Evolutionary conservation across 2,329 filamentous ascomycete genomes (phyloP).

Genomic region (Fusarium sulawesiense): DNA sequence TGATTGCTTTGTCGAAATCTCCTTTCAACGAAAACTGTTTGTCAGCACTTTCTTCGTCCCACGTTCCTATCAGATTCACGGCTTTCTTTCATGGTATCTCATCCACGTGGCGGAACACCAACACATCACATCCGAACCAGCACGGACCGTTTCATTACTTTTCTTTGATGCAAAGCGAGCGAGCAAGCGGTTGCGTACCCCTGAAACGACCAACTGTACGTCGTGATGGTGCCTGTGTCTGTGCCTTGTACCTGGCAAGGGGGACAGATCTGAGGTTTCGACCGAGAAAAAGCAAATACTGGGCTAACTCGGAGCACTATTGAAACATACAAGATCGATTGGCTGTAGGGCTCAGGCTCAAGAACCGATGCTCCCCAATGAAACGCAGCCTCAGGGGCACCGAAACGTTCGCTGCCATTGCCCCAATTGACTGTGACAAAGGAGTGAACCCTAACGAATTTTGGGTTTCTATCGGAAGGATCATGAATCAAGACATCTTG

Average conservation of each 20-base stretch:
- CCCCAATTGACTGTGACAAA: constrained; percentile 24
- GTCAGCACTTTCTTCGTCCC: constrained; percentile 13
- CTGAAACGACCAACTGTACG: constrained; percentile 23
- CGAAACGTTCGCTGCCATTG: constrained; percentile 28
- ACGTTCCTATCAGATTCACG: constrained; percentile 17
- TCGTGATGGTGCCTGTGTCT: background rate
- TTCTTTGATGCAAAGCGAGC: constrained; percentile 13
- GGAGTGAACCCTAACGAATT: constrained; percentile 23
- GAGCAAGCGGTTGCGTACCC: constrained; percentile 5
- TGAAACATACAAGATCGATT: constrained; percentile 44
- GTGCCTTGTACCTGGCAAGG: constrained; percentile 22
- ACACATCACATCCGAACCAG: constrained; percentile 19
- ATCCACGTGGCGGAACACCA: constrained; percentile 43
- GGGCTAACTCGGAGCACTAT: constrained; percentile 27
- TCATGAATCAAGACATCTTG: constrained; percentile 1
- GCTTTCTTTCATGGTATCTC: constrained; percentile 19
- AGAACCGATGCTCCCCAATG: constrained; percentile 39
- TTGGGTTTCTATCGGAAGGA: constrained; percentile 6
- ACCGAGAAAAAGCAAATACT: constrained; percentile 39
- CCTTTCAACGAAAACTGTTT: constrained; percentile 11
- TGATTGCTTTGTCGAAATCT: background rate
- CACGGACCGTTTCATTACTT: constrained; percentile 31
- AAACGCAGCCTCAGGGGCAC: constrained; percentile 40
- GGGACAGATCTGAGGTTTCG: constrained; percentile 27
- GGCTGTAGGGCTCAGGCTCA: constrained; percentile 28